phyloP scores from a whole-genome alignment of 345 rosid species.

The Rubroshorea leprosula region DNA sequence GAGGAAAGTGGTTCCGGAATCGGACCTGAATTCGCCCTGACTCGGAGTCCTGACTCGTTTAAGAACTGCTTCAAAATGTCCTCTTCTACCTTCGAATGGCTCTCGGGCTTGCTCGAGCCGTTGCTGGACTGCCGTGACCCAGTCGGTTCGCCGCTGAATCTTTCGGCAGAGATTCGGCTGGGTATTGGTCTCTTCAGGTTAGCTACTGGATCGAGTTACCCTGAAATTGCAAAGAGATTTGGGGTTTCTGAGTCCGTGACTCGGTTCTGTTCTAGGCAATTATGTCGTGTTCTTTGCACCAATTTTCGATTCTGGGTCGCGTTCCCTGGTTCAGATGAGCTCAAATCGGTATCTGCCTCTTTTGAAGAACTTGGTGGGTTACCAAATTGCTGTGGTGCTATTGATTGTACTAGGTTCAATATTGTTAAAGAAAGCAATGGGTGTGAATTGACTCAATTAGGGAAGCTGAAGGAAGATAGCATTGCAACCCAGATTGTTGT shows the following conservation, averaged over 20 bases:
- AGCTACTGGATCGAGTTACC: conserved; percentile 44
- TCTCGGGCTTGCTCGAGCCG: conserved; percentile 61
- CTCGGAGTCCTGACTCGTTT: conserved; percentile 39
- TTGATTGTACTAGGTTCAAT: conserved; percentile 45
- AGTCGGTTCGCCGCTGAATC: conserved; percentile 40
- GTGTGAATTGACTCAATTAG: conserved; percentile 6
- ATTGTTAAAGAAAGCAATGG: conserved; percentile 15
- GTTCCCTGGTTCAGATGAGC: conserved; percentile 45
- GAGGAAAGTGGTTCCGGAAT: conserved; percentile 5
- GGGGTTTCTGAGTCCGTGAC: conserved; percentile 52
- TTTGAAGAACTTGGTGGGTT: conserved; percentile 41
- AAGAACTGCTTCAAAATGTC: conserved; percentile 42
- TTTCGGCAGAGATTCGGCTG: conserved; percentile 53
- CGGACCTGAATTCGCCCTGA: conserved; percentile 17
- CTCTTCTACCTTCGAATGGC: conserved; percentile 59
- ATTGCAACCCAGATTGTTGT: conserved; percentile 55
- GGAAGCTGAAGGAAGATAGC: conserved; percentile 14
- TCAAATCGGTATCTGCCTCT: conserved; percentile 34
- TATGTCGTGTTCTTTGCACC: conserved; percentile 66
- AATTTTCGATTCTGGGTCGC: conserved; percentile 69
- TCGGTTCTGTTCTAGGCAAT: conserved; percentile 56
- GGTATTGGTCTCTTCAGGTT: conserved; percentile 58
- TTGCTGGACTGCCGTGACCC: conserved; percentile 72
- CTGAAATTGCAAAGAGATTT: conserved; percentile 42
- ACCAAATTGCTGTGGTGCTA: conserved; percentile 64